Base-by-base conservation (phyloP, 2,329 filamentous ascomycete genomes). In the Ophiostoma sp. region DNA sequence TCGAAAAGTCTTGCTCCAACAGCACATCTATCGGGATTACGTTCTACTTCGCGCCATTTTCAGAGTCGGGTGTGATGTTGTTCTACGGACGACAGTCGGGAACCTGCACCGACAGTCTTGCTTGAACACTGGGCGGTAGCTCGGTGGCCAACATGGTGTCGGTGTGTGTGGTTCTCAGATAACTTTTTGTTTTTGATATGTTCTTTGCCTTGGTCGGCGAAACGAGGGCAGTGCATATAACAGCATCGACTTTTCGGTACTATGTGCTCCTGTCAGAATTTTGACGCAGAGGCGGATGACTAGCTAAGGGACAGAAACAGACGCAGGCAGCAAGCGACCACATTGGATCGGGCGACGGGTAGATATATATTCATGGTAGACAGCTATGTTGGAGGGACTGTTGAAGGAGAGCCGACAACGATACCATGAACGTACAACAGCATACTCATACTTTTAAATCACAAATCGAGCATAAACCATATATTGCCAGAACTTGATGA, bases 351-450 rank as follows among this genome's bases (percentile, higher is more conserved):
- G 35, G 33, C 62, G 35, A 15, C 17, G 35, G 62, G 35, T 8
- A 13, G 35, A 65, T 65, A 20, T 20, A 20, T n/a, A 39, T 39
- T 39, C 11, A 39, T 39, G 62, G 62, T 65, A 20, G 62, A 65
- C 11, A 6, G 62, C 20, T 39, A 23, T 31, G 23, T 31, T 27
- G 65, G 65, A 48, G 35, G 65, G 27, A 17, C 65, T 67, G 65
- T 48, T 67, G 65, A 67, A 54, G 65, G 67, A 70, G 27, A 64
- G 71, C 65, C 69, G 41, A 68, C 62, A 48, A 70, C 68, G 66
- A 70, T 72, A 71, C 71, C 69, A 71, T 68, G 67, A 71, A 67
- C 65, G 64, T 65, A 64, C 52, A 67, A 48, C 31, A 60, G 35
- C 17, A 71, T 68, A 57, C 67, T 68, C 31, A 35, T 67, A 67